These are phyloP conservation scores for Huntiella abstrusa DNA, from an alignment of 2,329 filamentous ascomycete genomes.

Conservation along the genomic window DNA sequence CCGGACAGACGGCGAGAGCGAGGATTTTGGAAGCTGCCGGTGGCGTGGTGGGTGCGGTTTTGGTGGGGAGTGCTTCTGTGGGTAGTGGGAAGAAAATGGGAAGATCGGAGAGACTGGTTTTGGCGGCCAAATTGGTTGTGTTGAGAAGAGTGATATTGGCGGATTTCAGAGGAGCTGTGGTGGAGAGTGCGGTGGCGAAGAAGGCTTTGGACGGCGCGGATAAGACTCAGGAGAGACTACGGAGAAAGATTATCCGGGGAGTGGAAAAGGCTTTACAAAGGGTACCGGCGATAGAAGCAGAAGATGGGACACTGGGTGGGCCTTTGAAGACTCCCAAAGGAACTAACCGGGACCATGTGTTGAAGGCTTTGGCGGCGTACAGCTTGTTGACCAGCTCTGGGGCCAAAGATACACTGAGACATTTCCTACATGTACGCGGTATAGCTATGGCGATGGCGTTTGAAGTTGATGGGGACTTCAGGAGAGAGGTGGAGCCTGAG, in stretches of 20 bases:
- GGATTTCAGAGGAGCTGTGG: conserved; percentile 36
- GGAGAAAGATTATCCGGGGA: conserved; percentile 43
- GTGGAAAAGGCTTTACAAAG: conserved; percentile 52
- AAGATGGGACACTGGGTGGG: neutral
- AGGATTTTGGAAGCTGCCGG: conserved; percentile 19
- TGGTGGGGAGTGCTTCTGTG: conserved; percentile 22
- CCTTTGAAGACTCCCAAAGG: too few species aligned
- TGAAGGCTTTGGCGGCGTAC: conserved; percentile 64
- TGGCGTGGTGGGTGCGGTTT: conserved; percentile 28
- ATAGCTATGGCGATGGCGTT: conserved; percentile 48
- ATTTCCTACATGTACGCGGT: conserved; percentile 57
- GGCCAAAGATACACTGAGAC: conserved; percentile 55
- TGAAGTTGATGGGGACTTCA: conserved; percentile 24
- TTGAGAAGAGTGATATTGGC: conserved; percentile 59
- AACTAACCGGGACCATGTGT: conserved; percentile 30
- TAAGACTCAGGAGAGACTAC: conserved; percentile 42
- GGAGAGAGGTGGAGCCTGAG: conserved; percentile 21
- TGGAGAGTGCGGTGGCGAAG: conserved; percentile 18
- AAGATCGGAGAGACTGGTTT: conserved; percentile 31
- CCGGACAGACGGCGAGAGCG: too few species aligned
- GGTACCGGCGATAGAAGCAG: conserved; percentile 28
- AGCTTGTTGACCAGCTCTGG: conserved; percentile 66
- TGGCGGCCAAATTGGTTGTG: conserved; percentile 54
- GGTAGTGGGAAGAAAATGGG: conserved; percentile 14
- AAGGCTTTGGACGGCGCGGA: conserved; percentile 38